Evolutionary conservation across 306 rosid species (phyloP).

Genomic region (Carpinus viminea): DNA sequence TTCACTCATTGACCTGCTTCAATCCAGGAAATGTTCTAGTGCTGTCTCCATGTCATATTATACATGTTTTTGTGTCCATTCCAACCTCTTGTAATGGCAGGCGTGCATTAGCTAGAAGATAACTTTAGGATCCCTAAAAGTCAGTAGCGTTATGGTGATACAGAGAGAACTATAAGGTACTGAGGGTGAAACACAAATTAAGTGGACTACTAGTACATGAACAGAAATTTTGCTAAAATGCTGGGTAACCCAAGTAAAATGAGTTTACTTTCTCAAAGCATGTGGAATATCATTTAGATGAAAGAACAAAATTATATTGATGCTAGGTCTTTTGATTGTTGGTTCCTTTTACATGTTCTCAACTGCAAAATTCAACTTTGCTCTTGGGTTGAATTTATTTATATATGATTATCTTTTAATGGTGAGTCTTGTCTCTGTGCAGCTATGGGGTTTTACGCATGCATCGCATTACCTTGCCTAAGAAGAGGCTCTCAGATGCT

Average conservation of each 20-base stretch:
- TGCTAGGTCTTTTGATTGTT: neutral
- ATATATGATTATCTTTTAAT: conserved; percentile 10
- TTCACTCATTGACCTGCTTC: neutral
- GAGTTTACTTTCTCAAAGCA: neutral
- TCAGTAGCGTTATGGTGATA: too few species aligned
- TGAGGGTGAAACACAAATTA: neutral
- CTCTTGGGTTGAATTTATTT: neutral
- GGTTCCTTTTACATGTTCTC: neutral
- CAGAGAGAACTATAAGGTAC: neutral
- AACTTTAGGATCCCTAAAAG: neutral
- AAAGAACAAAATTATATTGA: neutral
- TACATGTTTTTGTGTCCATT: neutral
- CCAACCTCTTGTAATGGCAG: neutral
- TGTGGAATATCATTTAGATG: conserved; percentile 1
- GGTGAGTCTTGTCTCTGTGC: conserved; percentile 40
- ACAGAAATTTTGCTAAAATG: neutral
- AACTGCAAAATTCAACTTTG: conserved; percentile 3
- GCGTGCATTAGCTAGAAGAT: neutral
- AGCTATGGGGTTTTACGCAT: conserved; percentile 99
- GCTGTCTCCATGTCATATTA: neutral
- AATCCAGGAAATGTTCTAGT: neutral
- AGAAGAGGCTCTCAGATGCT: conserved; percentile 33
- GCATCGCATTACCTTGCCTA: conserved; percentile 55
- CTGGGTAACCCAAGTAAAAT: neutral
- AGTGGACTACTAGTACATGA: neutral